Percentiles rank a stretch among this genome's conserved stretches.
These are phyloP conservation scores for Microbotryum saponariae DNA, from an alignment of 1,284 basidiomycete species.

Conservation along the genomic window DNA sequence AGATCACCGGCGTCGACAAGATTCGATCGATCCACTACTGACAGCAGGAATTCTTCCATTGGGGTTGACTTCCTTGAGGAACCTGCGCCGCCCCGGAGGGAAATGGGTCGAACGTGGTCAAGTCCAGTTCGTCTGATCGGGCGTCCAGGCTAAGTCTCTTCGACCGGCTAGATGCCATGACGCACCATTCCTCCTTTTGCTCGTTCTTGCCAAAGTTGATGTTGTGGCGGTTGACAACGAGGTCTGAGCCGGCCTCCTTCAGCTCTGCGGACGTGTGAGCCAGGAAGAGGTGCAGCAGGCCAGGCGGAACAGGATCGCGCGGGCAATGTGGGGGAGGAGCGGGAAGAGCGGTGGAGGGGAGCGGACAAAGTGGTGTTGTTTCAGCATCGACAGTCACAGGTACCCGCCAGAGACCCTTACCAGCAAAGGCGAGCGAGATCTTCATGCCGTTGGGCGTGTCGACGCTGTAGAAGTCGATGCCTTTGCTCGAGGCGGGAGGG, in stretches of 20 bases:
- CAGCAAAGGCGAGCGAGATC: slow-evolving; percentile 54
- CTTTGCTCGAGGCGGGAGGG: slow-evolving; percentile 1
- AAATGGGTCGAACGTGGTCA: background rate
- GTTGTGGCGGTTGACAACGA: slow-evolving; percentile 55
- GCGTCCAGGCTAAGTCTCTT: background rate
- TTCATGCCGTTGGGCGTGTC: slow-evolving; percentile 51
- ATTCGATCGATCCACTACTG: background rate
- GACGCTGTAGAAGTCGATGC: slow-evolving; percentile 55
- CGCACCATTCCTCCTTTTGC: slow-evolving; percentile 57
- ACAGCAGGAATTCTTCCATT: slow-evolving; percentile 49
- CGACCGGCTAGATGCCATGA: slow-evolving; percentile 1
- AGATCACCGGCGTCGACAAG: background rate
- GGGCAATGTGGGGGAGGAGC: no score
- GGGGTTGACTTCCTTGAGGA: slow-evolving; percentile 50
- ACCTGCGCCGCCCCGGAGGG: slow-evolving; percentile 9
- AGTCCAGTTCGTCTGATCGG: background rate
- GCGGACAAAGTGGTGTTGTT: background rate
- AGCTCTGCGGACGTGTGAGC: slow-evolving; percentile 46
- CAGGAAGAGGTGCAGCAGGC: background rate
- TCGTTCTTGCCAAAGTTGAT: slow-evolving; percentile 51
- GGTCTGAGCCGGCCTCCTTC: slow-evolving; percentile 51
- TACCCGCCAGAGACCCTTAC: background rate
- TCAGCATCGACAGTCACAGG: no score
- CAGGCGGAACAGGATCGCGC: background rate
- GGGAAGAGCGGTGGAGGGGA: no score